Evolutionary conservation across 2,329 filamentous ascomycete genomes (phyloP), one percentile per base, ranked within the genome.

Genomic region (Meredithiella fracta): DNA sequence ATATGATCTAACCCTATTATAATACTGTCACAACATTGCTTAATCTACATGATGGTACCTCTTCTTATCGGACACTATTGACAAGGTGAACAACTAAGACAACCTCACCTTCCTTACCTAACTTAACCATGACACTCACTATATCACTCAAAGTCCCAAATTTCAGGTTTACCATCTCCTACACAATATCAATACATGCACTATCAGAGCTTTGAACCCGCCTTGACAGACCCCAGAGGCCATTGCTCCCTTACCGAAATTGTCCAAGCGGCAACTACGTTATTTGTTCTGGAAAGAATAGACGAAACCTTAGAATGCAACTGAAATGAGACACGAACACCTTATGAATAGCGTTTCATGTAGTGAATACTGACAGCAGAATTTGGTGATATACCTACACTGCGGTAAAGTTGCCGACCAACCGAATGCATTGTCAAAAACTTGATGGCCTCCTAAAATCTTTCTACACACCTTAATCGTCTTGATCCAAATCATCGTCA

Each of bases 281-380:
- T 49, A 26, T 49, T 49, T 26, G 22, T 25, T 49, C 44, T 49
- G 50, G 50, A 52, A 52, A 52, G 50, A 52, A 52, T 52, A 52
- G 22, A 52, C 50, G 50, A 38, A 23, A 38, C 23, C 50, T 26
- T 52, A 2, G 9, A 37, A 40, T 49, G 31, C 23, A 17, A 52
- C 50, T 22, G 29, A 37, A 52, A 38, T 52, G 50, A 38, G 50
- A 38, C 50, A 52, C 50, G 31, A 31, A 38, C 15, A 38, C 50
- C 50, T 52, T 17, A 40, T 20, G 50, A 52, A 20, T 29, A 23
- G n/a, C 50, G 50, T 52, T 52, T 52, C 50, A 52, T 52, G 29
- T 52, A 38, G 31, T 38, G 50, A 31, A 23, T 52, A 52, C 17
- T 37, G 23, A 49, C 44, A 49, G 22, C 23, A n/a, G 20, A 49